A percentile compares a stretch with the other conserved stretches of the same genome.
phyloP scores from a whole-genome alignment of 176 grass and related monocot genomes.

The Avena sativa region DNA sequence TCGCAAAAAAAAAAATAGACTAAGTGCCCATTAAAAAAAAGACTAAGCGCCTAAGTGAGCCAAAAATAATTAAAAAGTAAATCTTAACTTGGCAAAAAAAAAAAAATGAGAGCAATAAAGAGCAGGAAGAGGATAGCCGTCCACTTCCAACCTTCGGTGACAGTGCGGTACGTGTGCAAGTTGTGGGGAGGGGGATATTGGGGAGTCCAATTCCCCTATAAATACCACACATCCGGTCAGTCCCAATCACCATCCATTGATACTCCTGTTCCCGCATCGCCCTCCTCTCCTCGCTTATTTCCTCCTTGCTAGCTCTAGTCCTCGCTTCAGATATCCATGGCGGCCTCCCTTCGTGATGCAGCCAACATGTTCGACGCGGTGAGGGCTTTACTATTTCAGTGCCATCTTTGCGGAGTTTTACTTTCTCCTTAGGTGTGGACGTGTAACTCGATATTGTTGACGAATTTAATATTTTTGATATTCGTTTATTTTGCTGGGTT shows the following conservation, averaged over 20 bases:
- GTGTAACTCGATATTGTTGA: conserved; percentile 1
- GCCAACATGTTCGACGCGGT: conserved; percentile 48
- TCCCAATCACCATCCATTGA: background rate
- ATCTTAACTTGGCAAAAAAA: background rate
- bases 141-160: background rate
- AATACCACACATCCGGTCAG: background rate
- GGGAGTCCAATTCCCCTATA: conserved; percentile 15
- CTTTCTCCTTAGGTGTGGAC: conserved; percentile 33
- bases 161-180: background rate
- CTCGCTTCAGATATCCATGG: conserved; percentile 37
- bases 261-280: background rate
- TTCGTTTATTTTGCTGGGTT: background rate
- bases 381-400: conserved; percentile 21
- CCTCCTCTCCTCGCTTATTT: background rate
- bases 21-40: background rate
- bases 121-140: background rate
- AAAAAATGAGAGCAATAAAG: background rate
- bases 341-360: conserved; percentile 36
- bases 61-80: background rate
- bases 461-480: background rate
- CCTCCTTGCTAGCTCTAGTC: background rate
- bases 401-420: background rate
- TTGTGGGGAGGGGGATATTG: background rate
- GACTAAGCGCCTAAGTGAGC: background rate
- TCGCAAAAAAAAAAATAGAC: no score